Conservation (phyloP, 768 basidiomycete species). For the Serendipita indica region DNA sequence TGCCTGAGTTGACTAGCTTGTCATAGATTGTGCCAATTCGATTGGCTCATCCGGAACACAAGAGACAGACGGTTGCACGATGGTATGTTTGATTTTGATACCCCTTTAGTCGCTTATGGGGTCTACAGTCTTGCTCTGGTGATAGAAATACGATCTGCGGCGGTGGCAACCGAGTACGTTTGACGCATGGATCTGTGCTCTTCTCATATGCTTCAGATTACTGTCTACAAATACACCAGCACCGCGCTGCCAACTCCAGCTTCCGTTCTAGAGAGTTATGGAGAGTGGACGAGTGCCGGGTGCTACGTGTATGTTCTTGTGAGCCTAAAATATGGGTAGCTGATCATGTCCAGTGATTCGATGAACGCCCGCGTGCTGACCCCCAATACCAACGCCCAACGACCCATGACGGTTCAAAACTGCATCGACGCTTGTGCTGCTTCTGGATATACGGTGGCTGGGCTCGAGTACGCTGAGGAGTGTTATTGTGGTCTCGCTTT, state of each 20-base stretch:
- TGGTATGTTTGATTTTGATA: slow-evolving; percentile 48
- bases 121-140: neutral
- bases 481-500: slow-evolving; percentile 11
- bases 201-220: slow-evolving; percentile 23
- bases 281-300: slow-evolving; percentile 42
- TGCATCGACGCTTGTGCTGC: slow-evolving; percentile 47
- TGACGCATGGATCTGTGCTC: neutral
- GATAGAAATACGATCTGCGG: slow-evolving; percentile 31
- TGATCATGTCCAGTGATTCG: slow-evolving; percentile 30
- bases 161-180: slow-evolving; percentile 38
- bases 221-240: slow-evolving; percentile 56
- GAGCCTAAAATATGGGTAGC: no score
- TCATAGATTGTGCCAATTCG: slow-evolving; percentile 35
- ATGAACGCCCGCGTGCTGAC: slow-evolving; percentile 46
- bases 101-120: slow-evolving; percentile 28
- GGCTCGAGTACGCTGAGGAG: slow-evolving; percentile 36
- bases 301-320: slow-evolving; percentile 34
- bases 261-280: slow-evolving; percentile 18
- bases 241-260: slow-evolving; percentile 26
- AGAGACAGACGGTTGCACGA: slow-evolving; percentile 41
- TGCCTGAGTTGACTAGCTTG: neutral
- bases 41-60: slow-evolving; percentile 34
- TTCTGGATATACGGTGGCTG: slow-evolving; percentile 50
- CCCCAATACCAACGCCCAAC: slow-evolving; percentile 27
- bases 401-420: slow-evolving; percentile 37